A percentile compares a stretch with the other conserved stretches of the same genome.
Evolutionary conservation across 345 rosid genomes (phyloP).

Genomic region (Pistacia integerrima): DNA sequence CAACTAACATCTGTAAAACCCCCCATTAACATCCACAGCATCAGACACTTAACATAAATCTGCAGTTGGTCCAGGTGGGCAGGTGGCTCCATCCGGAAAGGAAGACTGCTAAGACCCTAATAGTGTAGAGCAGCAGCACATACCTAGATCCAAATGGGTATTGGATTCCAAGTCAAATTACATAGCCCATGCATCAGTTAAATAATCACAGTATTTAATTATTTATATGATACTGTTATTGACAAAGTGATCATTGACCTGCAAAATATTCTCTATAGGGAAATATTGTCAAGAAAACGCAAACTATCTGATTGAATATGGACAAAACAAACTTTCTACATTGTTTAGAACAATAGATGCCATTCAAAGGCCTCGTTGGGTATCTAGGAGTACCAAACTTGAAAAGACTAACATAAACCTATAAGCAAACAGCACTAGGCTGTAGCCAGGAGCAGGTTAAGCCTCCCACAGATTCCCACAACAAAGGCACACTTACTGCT

Average conservation of each 20-base stretch:
- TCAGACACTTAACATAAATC: constrained; percentile 52
- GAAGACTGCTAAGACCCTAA: constrained; percentile 43
- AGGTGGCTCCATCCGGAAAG: constrained; percentile 63
- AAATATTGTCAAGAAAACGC: background rate
- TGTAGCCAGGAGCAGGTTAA: too few relatives aligned
- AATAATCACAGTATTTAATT: background rate
- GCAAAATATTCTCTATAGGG: too few relatives aligned
- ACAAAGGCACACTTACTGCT: too few relatives aligned
- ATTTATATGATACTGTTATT: background rate
- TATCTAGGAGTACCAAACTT: background rate
- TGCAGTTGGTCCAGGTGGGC: constrained; percentile 48
- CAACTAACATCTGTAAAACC: constrained; percentile 58
- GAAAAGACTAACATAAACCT: background rate
- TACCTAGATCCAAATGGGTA: constrained; percentile 17
- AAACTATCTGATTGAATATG: background rate
- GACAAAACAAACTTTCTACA: background rate
- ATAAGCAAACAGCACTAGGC: background rate
- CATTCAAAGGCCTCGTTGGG: background rate
- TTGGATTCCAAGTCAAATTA: background rate
- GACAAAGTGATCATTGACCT: background rate
- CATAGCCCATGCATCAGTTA: background rate
- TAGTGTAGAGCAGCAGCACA: constrained; percentile 84
- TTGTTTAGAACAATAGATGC: background rate
- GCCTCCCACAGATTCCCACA: too few relatives aligned
- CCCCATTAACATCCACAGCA: constrained; percentile 55